A percentile compares a stretch with the other conserved stretches of the same genome.
Evolutionary conservation across 768 basidiomycete species (phyloP).

Genomic region (Tulasnella sp.): DNA sequence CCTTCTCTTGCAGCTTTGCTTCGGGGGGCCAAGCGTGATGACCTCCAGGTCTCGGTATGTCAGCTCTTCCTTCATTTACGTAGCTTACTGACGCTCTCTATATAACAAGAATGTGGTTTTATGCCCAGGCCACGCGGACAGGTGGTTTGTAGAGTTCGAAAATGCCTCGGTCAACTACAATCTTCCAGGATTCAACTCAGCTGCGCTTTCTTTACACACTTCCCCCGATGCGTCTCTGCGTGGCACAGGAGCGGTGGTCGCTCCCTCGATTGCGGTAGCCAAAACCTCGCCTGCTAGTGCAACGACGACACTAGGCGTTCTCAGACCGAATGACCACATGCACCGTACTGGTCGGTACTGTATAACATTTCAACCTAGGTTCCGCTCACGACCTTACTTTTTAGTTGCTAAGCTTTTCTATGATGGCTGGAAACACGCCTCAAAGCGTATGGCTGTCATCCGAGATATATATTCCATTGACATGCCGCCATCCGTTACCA

Average conservation of each 20-base stretch:
- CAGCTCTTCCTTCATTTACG: no score
- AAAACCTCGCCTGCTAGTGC: not conserved
- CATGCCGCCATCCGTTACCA: not conserved
- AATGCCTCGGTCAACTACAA: not conserved
- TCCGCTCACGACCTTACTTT: not conserved
- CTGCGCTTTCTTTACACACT: not conserved
- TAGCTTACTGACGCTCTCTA: no score
- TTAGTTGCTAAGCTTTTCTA: slow-evolving; percentile 5
- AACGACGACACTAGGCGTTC: not conserved
- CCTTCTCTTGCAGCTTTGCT: not conserved
- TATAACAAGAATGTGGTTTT: not conserved
- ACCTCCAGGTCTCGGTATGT: not conserved
- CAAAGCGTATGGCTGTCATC: not conserved
- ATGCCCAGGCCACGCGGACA: not conserved
- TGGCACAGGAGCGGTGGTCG: not conserved
- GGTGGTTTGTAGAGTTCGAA: not conserved
- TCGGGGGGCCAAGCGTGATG: not conserved
- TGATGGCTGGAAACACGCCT: slow-evolving; percentile 26
- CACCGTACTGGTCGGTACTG: not conserved
- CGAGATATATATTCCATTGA: slow-evolving; percentile 13
- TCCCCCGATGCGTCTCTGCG: not conserved
- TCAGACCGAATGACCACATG: not conserved
- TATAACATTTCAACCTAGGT: not conserved
- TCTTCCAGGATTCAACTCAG: not conserved
- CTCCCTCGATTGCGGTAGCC: not conserved